phyloP scores from a whole-genome alignment of 2,329 filamentous ascomycete genomes.

The Hypoxylon sp. region DNA sequence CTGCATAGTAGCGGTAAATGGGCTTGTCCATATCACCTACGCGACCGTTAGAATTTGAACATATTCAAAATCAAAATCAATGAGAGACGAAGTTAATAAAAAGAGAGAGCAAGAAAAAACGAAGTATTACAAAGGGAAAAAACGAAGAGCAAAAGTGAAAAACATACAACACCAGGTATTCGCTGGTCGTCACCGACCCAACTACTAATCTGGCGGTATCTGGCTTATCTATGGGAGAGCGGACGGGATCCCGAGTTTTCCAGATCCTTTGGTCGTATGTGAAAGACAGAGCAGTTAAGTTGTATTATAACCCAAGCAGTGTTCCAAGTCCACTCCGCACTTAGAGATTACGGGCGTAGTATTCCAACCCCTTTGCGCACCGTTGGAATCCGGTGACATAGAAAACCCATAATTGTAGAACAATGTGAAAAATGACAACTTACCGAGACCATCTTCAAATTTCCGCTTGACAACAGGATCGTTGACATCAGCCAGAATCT shows the following conservation, averaged over 20 bases:
- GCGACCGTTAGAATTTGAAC: constrained; percentile 40
- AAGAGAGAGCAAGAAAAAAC: background rate
- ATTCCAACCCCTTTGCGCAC: background rate
- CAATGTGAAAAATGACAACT: constrained; percentile 49
- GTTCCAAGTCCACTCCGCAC: constrained; percentile 15
- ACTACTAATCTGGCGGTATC: constrained; percentile 36
- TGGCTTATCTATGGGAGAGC: constrained; percentile 42
- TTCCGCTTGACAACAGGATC: constrained; percentile 93
- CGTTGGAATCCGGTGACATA: background rate
- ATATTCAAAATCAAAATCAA: constrained; percentile 1
- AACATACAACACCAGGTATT: constrained; percentile 41
- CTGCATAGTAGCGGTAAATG: constrained; percentile 91
- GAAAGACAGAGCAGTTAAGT: constrained; percentile 10
- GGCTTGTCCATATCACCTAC: constrained; percentile 95
- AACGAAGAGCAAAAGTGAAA: constrained; percentile 27
- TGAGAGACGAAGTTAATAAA: background rate
- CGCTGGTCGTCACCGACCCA: constrained; percentile 40
- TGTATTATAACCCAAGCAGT: constrained; percentile 22
- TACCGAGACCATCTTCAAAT: constrained; percentile 93
- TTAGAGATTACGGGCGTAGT: background rate
- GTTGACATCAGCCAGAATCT: constrained; percentile 94
- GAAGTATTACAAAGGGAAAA: constrained; percentile 7
- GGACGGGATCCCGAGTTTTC: constrained; percentile 44
- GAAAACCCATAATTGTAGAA: constrained; percentile 9
- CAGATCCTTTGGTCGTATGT: constrained; percentile 44